Evolutionary conservation across 1,284 basidiomycete species (phyloP), one percentile per base, ranked within the genome.

Genomic region (Trichosporon coremiiforme): DNA sequence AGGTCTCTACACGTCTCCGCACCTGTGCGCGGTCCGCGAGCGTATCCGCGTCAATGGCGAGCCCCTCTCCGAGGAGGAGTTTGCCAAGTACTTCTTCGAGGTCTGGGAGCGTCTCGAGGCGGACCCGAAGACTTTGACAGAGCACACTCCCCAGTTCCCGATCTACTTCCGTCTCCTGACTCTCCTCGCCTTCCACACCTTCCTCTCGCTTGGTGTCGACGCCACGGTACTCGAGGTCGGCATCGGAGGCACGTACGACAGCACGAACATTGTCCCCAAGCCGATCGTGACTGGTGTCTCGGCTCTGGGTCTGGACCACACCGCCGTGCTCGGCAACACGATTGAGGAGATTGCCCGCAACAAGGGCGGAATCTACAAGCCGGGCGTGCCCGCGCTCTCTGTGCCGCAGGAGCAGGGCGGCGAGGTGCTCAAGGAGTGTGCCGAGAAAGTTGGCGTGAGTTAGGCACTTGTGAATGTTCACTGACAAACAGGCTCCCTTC

Each of bases 141-240:
- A 87, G 7, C 86, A 84, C 63, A 91, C 90, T 8, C 87, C 90
- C 13, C 64, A 73, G 68, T 84, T 80, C 77, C 97, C 97, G 15
- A 90, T 90, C 75, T 99, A 99, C 85, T 99, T 99, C 84, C 89
- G 94, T 69, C 95, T 94, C 79, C 82, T 99, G 64, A 99, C 97
- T 0, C 86, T 98, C 8, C 86, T 99, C 77, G 94, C 95, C 0
- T 98, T 90, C 82, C 95, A 99, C 80, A 87, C 91, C 10, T 99
- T 99, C 85, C 85, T 94, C 60, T 87, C 89, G 10, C 66, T 75
- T 22, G 76, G 88, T 84, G 90, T 92, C 17, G 90, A 94, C 76
- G 95, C 94, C 4, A 95, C 95, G 0, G 89, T 99, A 60, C 87
- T 99, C 36, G 97, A 99, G 86, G 97, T 99, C 45, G 97, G 97